A percentile compares a stretch with the other conserved stretches of the same genome.
These are phyloP conservation scores for Medicago truncatula DNA, from an alignment of 306 rosid species.

Conservation along the genomic window DNA sequence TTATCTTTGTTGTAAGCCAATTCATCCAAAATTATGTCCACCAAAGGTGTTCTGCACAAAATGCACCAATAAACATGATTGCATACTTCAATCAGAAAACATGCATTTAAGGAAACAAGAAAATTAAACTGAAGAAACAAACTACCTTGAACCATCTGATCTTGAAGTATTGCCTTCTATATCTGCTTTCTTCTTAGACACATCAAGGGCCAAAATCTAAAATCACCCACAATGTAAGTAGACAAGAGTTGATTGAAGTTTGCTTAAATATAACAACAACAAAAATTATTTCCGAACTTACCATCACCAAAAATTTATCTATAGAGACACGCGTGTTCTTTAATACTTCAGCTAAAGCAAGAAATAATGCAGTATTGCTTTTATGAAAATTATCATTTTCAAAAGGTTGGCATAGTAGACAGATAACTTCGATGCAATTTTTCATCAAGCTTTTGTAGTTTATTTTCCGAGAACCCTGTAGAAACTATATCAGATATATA, in stretches of 20 bases:
- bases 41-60: conserved; percentile 70
- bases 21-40: conserved; percentile 81
- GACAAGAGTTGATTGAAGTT: conserved; percentile 28
- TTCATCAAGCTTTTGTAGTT: conserved; percentile 75
- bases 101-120: neutral
- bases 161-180: conserved; percentile 68
- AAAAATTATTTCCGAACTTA: conserved; percentile 41
- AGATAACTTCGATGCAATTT: conserved; percentile 63
- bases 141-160: conserved; percentile 80
- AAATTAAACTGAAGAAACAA: conserved; percentile 23
- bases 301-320: conserved; percentile 71
- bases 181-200: conserved; percentile 72
- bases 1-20: conserved; percentile 67
- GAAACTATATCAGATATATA: conserved; percentile 42
- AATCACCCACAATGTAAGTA: conserved; percentile 47
- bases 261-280: conserved; percentile 6
- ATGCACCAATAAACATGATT: conserved; percentile 42
- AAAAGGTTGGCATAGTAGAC: conserved; percentile 60
- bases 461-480: conserved; percentile 77
- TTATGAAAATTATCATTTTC: conserved; percentile 46
- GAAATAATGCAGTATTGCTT: conserved; percentile 48
- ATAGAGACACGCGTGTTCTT: conserved; percentile 58
- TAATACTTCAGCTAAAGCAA: conserved; percentile 68
- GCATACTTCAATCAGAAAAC: conserved; percentile 19
- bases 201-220: conserved; percentile 83